Evolutionary conservation across 768 basidiomycete genomes (phyloP).

Genomic region (Paxillus ammoniavirescens): DNA sequence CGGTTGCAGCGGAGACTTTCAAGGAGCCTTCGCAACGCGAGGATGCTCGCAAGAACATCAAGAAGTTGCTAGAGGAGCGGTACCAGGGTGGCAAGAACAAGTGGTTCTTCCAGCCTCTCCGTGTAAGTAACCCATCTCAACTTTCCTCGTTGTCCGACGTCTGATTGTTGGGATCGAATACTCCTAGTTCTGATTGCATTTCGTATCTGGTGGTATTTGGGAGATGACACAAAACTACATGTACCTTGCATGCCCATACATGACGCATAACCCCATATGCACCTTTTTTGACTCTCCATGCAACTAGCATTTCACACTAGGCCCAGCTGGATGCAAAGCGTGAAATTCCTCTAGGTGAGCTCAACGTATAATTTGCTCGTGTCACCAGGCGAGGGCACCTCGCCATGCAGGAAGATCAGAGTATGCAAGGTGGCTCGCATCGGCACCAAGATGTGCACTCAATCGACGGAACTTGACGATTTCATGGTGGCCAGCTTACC

Average conservation of each 20-base stretch:
- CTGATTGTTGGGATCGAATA: conserved; percentile 3
- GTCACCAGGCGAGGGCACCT: too few species aligned
- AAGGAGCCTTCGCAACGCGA: conserved; percentile 96
- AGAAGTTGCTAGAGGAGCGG: conserved; percentile 95
- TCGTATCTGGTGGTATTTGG: conserved; percentile 11
- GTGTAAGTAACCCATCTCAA: conserved; percentile 45
- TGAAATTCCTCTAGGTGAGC: background rate
- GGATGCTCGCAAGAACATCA: conserved; percentile 92
- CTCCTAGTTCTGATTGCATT: conserved; percentile 35
- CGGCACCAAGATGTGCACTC: too few species aligned
- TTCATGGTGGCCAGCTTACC: too few species aligned
- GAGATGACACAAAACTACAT: conserved; percentile 36
- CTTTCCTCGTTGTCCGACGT: background rate
- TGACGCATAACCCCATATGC: conserved; percentile 25
- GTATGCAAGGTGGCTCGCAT: too few species aligned
- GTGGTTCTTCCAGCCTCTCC: conserved; percentile 93
- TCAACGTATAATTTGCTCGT: background rate
- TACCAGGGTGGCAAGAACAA: conserved; percentile 94
- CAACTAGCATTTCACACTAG: background rate
- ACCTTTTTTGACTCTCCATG: conserved; percentile 6
- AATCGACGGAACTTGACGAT: too few species aligned
- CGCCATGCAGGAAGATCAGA: too few species aligned
- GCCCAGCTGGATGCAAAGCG: background rate
- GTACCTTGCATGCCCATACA: conserved; percentile 35
- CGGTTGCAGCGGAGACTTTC: conserved; percentile 85